Evolutionary conservation across 2,329 filamentous ascomycete genomes (phyloP).

Genomic region (Epicoccum sorghinum): DNA sequence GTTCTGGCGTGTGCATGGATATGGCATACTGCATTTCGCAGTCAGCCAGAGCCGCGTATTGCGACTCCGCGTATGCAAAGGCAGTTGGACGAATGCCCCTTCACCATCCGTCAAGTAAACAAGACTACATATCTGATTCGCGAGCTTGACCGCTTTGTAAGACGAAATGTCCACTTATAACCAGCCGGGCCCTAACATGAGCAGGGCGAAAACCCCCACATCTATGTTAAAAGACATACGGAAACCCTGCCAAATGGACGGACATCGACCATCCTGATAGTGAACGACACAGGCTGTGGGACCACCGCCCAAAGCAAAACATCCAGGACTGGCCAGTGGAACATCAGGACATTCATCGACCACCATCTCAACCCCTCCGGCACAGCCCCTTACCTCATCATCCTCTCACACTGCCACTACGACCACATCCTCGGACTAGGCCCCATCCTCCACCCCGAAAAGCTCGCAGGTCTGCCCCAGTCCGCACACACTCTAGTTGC

Average conservation of each 20-base stretch:
- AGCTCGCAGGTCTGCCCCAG: not conserved
- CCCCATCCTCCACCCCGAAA: slow-evolving; percentile 1
- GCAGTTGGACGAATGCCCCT: slow-evolving; percentile 13
- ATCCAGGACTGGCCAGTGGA: slow-evolving; percentile 2
- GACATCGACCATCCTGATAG: slow-evolving; percentile 2
- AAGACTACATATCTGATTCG: slow-evolving; percentile 17
- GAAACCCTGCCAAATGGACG: not conserved
- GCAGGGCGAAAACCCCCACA: slow-evolving; percentile 11
- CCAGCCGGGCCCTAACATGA: not conserved
- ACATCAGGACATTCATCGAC: slow-evolving; percentile 18
- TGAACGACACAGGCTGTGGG: slow-evolving; percentile 15
- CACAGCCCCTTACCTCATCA: slow-evolving; percentile 13
- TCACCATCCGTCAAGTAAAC: slow-evolving; percentile 20
- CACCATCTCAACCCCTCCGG: slow-evolving; percentile 13
- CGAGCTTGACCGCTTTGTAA: slow-evolving; percentile 19
- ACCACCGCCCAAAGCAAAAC: not conserved
- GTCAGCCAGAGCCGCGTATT: not conserved
- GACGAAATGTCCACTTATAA: not conserved
- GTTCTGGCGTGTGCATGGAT: not conserved
- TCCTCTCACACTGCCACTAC: slow-evolving; percentile 22
- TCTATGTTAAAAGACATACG: slow-evolving; percentile 16
- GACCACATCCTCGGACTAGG: slow-evolving; percentile 19
- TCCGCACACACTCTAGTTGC: not conserved
- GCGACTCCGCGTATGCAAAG: not conserved
- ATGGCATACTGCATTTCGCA: slow-evolving; percentile 4